Conservation (phyloP, 2,329 filamentous ascomycete species). For the Diplodia scrobiculata region DNA sequence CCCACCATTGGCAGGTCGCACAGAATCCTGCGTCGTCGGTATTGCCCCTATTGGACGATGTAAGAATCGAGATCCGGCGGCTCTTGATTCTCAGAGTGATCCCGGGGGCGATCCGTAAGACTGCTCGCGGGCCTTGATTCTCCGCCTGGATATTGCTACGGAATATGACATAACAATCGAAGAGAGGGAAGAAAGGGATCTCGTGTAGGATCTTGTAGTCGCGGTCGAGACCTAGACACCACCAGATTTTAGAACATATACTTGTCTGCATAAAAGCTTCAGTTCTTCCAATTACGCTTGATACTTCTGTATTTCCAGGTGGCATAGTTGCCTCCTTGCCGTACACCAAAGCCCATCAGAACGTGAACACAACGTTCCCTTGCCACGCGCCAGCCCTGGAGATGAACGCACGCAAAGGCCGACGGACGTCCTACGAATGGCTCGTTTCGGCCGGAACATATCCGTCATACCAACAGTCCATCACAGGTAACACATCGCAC, state of each 20-base stretch:
- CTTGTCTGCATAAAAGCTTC: not conserved
- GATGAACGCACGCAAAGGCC: not conserved
- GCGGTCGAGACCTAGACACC: not conserved
- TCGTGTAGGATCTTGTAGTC: not conserved
- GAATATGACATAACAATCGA: not conserved
- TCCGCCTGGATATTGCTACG: not conserved
- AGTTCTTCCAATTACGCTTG: too few relatives aligned
- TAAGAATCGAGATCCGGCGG: not conserved
- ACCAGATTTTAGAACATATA: not conserved
- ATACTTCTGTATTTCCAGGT: too few relatives aligned
- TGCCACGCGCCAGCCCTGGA: not conserved
- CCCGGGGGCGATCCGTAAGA: not conserved
- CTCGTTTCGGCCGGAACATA: too few relatives aligned
- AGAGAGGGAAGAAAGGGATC: not conserved
- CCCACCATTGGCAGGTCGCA: not conserved
- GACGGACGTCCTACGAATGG: not conserved
- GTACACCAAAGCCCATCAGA: too few relatives aligned
- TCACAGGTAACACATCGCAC: slow-evolving; percentile 12
- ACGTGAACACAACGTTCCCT: too few relatives aligned
- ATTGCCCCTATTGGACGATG: not conserved
- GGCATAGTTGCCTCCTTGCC: too few relatives aligned
- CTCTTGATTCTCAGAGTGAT: not conserved
- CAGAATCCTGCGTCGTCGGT: slow-evolving; percentile 6
- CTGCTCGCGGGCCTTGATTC: not conserved
- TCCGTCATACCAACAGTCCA: not conserved